Conservation (phyloP, 2,329 filamentous ascomycete genomes). For the Myriosclerotinia scirpicola region DNA sequence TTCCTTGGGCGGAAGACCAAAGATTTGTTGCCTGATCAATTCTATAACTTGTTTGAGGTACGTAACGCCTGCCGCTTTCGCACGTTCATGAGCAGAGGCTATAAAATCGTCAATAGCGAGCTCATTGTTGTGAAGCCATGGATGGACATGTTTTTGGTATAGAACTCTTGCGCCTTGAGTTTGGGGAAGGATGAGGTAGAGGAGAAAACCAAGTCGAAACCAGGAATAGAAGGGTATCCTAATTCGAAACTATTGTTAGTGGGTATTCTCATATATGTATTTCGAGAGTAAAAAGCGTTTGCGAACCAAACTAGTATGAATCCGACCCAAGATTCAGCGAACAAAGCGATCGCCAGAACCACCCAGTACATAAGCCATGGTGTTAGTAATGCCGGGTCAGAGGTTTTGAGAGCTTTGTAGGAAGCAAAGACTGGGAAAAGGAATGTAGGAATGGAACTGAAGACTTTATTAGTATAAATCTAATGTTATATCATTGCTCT, state of each 20-base stretch:
- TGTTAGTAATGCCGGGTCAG: constrained; percentile 82
- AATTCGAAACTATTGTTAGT: constrained; percentile 19
- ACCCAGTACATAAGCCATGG: constrained; percentile 99
- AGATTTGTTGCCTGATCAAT: constrained; percentile 68
- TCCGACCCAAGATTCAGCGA: constrained; percentile 82
- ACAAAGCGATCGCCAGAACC: constrained; percentile 76
- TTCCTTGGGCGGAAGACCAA: constrained; percentile 68
- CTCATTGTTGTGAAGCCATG: constrained; percentile 86
- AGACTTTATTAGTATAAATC: constrained; percentile 29
- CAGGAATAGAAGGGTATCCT: constrained; percentile 94
- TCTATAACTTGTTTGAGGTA: constrained; percentile 73
- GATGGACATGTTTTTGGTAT: constrained; percentile 83
- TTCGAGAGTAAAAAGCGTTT: not conserved
- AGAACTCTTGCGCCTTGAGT: constrained; percentile 88
- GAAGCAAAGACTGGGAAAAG: constrained; percentile 95
- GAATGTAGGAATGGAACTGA: constrained; percentile 80
- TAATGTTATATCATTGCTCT: not conserved
- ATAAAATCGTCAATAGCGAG: constrained; percentile 88
- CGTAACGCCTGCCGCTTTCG: constrained; percentile 72
- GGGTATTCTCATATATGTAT: not conserved
- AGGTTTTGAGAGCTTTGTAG: constrained; percentile 94
- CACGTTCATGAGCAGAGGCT: constrained; percentile 73
- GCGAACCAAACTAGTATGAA: constrained; percentile 79
- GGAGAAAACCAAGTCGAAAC: constrained; percentile 80
- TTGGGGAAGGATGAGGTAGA: constrained; percentile 95